Evolutionary conservation across 352 stramenopile genomes (phyloP), one percentile per base, ranked within the genome.

Genomic region (Phytophthora cajani): DNA sequence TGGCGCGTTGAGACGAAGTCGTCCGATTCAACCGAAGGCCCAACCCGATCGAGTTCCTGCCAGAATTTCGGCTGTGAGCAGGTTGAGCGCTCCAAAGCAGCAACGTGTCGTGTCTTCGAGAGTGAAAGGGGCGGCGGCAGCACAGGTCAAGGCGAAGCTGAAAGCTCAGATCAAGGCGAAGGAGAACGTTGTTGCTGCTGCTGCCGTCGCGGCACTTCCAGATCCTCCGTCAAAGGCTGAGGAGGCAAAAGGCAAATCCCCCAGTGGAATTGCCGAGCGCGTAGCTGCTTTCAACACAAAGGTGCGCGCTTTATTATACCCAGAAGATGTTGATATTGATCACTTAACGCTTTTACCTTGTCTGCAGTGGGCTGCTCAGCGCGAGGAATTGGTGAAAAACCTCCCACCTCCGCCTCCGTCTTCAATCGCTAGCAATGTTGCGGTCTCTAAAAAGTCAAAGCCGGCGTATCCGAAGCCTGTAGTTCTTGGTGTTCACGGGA

Each of bases 241-340:
- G 11, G 17, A 2, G 32, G 30, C 16, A 32, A 47, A 47, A 67
- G 57, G 16, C 10, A 64, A 44, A 36, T 2, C 32, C 47, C 30
- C 17, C 7, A 42, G 49, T 21, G 25, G 42, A 23, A 56, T 74
- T n/a, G 59, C 71, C 17, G 74, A 88, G 38, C 78, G 83, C 8
- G 74, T 88, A 38, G 79, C 79, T n/a, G 78, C 69, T 14, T 92
- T 92, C 69, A 92, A 90, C 51, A 67, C 60, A 21, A 74, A 89
- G 72, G 82, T 87, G 50, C 38, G 58, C 36, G 12, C 32, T 5
- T 9, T 5, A 19, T 9, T 4, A 21, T 21, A 36, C 49, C 19
- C n/a, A 44, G 42, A 3, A 19, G 7, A 62, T 58, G 30, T 17
- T 50, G 46, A 27, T 50, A 14, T 51, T 62, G 21, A 12, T 64